Percentiles rank a stretch among this genome's conserved stretches.
phyloP scores from a whole-genome alignment of 495 filamentous ascomycete genomes.

The Podospora pseudopauciseta region DNA sequence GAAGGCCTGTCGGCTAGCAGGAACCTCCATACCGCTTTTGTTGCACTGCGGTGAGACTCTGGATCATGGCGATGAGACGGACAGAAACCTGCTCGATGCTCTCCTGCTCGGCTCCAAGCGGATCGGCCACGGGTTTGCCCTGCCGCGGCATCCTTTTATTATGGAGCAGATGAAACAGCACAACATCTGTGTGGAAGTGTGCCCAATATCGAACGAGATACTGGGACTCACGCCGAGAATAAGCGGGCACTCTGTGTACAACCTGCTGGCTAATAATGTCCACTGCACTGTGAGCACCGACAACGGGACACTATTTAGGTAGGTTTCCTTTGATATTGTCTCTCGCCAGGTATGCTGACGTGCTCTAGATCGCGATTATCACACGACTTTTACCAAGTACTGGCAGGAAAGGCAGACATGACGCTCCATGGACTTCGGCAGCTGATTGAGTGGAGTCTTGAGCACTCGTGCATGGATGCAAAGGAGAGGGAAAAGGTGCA shows the following conservation, averaged over 20 bases:
- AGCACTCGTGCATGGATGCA: constrained; percentile 47
- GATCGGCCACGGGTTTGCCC: constrained; percentile 88
- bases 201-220: constrained; percentile 87
- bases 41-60: constrained; percentile 93
- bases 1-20: constrained; percentile 61
- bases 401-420: constrained; percentile 52
- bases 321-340: constrained; percentile 10
- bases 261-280: constrained; percentile 48
- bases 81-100: constrained; percentile 85
- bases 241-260: constrained; percentile 48
- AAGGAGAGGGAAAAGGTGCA: constrained; percentile 31
- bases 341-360: not conserved
- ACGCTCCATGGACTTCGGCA: constrained; percentile 51
- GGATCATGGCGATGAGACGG: constrained; percentile 68
- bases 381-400: constrained; percentile 55
- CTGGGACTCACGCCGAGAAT: constrained; percentile 48
- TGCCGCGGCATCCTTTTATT: constrained; percentile 81
- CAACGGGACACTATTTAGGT: constrained; percentile 54
- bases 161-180: constrained; percentile 78
- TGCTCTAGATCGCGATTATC: constrained; percentile 48
- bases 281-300: constrained; percentile 54
- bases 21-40: constrained; percentile 84
- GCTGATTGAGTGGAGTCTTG: constrained; percentile 53
- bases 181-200: constrained; percentile 80
- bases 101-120: constrained; percentile 77